Evolutionary conservation across 148 eudicot genomes (phyloP).

Genomic region (Diospyros kaki): DNA sequence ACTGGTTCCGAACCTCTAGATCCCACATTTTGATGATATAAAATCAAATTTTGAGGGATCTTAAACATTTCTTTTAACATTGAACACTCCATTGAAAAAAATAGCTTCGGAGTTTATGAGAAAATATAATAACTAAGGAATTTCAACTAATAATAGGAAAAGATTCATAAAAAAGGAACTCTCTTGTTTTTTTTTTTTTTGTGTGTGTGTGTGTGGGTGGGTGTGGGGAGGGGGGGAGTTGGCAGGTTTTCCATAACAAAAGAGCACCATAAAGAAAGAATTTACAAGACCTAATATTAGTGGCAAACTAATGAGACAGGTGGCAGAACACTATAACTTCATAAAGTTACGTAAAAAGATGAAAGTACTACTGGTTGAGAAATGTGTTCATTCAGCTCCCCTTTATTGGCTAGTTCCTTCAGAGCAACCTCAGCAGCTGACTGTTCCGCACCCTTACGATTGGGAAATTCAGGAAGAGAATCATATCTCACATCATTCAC

Average conservation of each 20-base stretch:
- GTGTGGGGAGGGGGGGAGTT: too few species aligned
- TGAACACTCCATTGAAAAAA: too few species aligned
- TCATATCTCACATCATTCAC: slow-evolving; percentile 59
- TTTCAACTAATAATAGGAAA: too few species aligned
- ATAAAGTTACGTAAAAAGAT: not conserved
- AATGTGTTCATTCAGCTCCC: slow-evolving; percentile 33
- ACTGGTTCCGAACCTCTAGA: too few species aligned
- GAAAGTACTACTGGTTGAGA: slow-evolving; percentile 74
- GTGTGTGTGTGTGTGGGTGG: too few species aligned
- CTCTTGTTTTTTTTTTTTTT: too few species aligned
- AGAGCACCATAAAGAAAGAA: not conserved
- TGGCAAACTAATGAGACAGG: not conserved
- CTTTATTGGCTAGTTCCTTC: slow-evolving; percentile 37
- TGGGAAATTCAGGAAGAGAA: slow-evolving; percentile 74
- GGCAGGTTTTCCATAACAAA: not conserved
- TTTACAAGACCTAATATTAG: not conserved
- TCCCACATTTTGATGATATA: too few species aligned
- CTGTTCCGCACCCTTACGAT: slow-evolving; percentile 94
- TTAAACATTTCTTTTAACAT: too few species aligned
- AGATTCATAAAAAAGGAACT: too few species aligned
- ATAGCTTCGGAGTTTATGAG: too few species aligned
- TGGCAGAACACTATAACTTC: not conserved
- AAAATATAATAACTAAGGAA: too few species aligned
- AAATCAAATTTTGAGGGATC: too few species aligned
- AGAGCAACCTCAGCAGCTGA: slow-evolving; percentile 98